Conservation (phyloP, 805 yeast species). For the Pichia membranifaciens region DNA sequence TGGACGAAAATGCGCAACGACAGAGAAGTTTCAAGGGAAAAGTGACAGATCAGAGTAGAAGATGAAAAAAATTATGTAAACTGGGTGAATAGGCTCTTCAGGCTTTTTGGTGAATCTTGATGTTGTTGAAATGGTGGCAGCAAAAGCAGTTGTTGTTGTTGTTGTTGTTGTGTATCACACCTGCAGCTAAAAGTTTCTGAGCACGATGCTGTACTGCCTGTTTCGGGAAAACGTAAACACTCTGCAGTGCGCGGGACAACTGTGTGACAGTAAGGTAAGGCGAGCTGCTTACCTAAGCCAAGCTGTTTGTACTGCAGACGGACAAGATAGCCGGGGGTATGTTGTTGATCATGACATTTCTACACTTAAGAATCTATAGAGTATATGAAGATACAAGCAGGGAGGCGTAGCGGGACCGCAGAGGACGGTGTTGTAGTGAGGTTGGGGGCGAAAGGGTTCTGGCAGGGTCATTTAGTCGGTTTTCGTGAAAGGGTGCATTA, state of each 20-base stretch:
- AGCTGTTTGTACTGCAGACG: no score
- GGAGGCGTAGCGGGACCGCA: no score
- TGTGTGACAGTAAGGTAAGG: no score
- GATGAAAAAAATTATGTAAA: no score
- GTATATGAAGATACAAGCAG: no score
- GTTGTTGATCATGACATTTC: no score
- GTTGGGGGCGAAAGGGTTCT: not conserved
- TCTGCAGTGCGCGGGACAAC: not conserved
- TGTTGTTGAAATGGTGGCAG: not conserved
- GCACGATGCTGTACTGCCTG: slow-evolving; percentile 3
- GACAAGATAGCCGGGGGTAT: no score
- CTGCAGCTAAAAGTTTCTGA: not conserved
- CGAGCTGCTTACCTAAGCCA: no score
- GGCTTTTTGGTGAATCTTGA: no score
- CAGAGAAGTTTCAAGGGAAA: not conserved
- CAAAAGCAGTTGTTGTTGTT: not conserved
- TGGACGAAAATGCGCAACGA: not conserved
- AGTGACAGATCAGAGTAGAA: not conserved
- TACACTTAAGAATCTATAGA: no score
- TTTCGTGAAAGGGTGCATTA: slow-evolving; percentile 2
- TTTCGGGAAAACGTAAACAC: slow-evolving; percentile 10
- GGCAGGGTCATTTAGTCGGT: not conserved
- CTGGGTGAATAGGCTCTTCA: no score
- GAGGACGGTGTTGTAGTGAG: no score
- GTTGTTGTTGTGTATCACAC: not conserved